These are phyloP conservation scores for Calocera cornea DNA, from an alignment of 768 basidiomycete species.

Conservation along the genomic window DNA sequence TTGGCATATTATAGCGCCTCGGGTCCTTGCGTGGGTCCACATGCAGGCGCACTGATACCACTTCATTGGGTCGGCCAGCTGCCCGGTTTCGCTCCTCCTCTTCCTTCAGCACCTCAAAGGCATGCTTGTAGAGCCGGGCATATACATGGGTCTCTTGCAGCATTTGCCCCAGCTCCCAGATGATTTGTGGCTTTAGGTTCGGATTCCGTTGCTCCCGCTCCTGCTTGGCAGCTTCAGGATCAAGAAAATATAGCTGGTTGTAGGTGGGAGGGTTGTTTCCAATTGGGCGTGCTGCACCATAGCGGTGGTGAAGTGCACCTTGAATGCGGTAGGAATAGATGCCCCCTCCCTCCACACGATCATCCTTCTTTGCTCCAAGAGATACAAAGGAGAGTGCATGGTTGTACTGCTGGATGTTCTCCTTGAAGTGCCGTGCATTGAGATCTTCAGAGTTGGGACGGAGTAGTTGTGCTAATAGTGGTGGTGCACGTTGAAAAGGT, in stretches of 20 bases:
- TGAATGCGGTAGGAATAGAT: slow-evolving; percentile 6
- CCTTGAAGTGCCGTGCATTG: slow-evolving; percentile 6
- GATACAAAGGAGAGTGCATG: slow-evolving; percentile 13
- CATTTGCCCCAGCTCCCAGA: neutral
- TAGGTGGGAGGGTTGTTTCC: neutral
- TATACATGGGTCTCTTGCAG: neutral
- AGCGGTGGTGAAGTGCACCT: slow-evolving; percentile 10
- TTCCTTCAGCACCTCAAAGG: neutral
- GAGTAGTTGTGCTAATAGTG: neutral
- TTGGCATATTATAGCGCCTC: slow-evolving; percentile 34
- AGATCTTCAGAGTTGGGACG: neutral
- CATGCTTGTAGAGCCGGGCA: neutral
- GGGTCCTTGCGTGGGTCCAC: slow-evolving; percentile 18
- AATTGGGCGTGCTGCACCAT: slow-evolving; percentile 6
- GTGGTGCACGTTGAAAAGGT: neutral
- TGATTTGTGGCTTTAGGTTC: neutral
- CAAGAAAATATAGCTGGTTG: slow-evolving; percentile 12
- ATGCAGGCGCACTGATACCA: neutral
- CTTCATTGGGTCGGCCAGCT: neutral
- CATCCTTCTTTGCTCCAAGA: slow-evolving; percentile 8
- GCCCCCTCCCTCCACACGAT: neutral
- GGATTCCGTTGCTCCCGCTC: neutral
- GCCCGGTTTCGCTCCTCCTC: neutral
- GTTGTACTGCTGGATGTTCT: slow-evolving; percentile 12
- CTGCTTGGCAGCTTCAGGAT: neutral